phyloP scores from a whole-genome alignment of 208 protist genomes.

The Trypanosoma boissoni region DNA sequence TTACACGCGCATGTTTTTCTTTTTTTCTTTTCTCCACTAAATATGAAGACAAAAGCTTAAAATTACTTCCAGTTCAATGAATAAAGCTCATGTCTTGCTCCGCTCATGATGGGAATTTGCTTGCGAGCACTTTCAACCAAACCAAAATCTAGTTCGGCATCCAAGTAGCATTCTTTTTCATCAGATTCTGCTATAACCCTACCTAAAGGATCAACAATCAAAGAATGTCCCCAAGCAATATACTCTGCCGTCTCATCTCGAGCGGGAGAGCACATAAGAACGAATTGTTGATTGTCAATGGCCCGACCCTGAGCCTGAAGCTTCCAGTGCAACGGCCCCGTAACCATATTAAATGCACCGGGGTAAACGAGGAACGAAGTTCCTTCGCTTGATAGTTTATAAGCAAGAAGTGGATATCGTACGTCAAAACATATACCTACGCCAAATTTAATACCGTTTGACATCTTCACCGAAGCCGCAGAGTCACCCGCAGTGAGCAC shows the following conservation, averaged over 20 bases:
- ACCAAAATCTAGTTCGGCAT: slow-evolving; percentile 65
- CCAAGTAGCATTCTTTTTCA: slow-evolving; percentile 59
- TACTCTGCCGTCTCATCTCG: slow-evolving; percentile 87
- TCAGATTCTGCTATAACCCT: slow-evolving; percentile 61
- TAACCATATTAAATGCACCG: slow-evolving; percentile 99
- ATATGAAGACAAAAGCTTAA: neutral
- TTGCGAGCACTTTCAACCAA: slow-evolving; percentile 39
- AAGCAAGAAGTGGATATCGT: slow-evolving; percentile 94
- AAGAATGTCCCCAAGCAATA: slow-evolving; percentile 96
- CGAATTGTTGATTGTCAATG: slow-evolving; percentile 95
- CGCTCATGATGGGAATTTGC: slow-evolving; percentile 77
- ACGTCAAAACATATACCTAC: slow-evolving; percentile 99
- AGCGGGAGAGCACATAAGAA: slow-evolving; percentile 93
- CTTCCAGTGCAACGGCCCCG: slow-evolving; percentile 98
- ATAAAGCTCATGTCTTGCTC: slow-evolving; percentile 77
- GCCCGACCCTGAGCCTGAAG: slow-evolving; percentile 88
- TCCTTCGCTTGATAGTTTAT: slow-evolving; percentile 58
- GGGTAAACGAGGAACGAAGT: slow-evolving; percentile 95
- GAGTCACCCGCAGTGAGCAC: slow-evolving; percentile 90
- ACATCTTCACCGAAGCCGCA: slow-evolving; percentile 40
- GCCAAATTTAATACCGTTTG: slow-evolving; percentile 81
- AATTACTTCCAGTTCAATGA: slow-evolving; percentile 49
- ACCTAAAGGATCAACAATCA: slow-evolving; percentile 92
- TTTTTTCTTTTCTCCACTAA: slow-evolving; percentile 2
- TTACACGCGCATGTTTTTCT: no score